Base-by-base conservation (phyloP, 495 filamentous ascomycete species). In the Penicillium taxi region DNA sequence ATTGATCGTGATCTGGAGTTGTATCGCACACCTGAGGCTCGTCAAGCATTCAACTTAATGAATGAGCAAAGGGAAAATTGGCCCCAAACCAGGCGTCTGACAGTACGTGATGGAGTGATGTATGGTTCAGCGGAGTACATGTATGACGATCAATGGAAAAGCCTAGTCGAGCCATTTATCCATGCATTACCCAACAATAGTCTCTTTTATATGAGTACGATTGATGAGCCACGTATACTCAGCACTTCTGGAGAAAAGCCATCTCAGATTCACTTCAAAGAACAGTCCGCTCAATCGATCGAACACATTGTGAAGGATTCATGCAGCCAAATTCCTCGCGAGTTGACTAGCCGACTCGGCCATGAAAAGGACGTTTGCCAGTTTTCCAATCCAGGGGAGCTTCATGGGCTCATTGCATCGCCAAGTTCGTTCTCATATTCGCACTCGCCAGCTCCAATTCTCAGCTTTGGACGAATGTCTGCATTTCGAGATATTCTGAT, bases 401-500 rank as follows among this genome's bases (percentile, higher is more conserved):
- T 38, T 1, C 35, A 38, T 14, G 24, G 25, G 1, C 24, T 38
- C 11, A 30, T 38, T 29, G 5, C 35, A 13, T 29, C 35, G 7
- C 35, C 26, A 1, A 29, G 16, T 12, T 29, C 25, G 2, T 38
- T 38, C 12, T 38, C 26, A 28, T 29, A 20, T 14, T 29, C 26
- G 5, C 16, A 29, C 12, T 38, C 35, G 12, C 35, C 20, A 3
- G 5, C 22, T 23, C 35, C 35, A 3, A 20, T 38, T 8, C 16
- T 38, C 2, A 38, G 35, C 26, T 38, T 20, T 26, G 35, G 25
- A 1, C 25, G 35, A 4, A 38, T 38, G 35, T 38, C 35, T 9
- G 25, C 35, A 1, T 38, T 38, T 15, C 24, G 35, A 9, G 35
- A 38, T 30, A 38, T 38, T 20, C 16, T 38, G 9, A 38, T 38